Percentiles rank a stretch among this genome's conserved stretches.
Evolutionary conservation across 345 rosid genomes (phyloP).

Genomic region (Eucalyptus leucophloia): DNA sequence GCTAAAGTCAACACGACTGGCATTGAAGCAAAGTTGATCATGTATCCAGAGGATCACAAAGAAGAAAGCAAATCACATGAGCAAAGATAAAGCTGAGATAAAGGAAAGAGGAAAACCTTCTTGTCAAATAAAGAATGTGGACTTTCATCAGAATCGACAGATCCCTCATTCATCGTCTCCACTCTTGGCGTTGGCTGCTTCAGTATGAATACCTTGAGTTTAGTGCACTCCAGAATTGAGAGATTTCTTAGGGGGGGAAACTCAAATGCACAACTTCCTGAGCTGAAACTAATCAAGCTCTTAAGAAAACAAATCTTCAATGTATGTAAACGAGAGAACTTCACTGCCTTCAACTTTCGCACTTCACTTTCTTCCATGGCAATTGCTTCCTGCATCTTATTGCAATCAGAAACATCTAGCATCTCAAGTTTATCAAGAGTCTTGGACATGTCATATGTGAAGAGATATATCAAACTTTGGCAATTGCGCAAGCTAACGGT

Average conservation of each 20-base stretch:
- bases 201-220: neutral
- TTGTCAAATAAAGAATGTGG: neutral
- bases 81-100: accelerated
- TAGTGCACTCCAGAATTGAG: neutral
- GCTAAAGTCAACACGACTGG: neutral
- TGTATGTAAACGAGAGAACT: neutral
- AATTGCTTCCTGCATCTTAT: neutral
- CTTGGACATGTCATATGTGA: neutral
- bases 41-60: accelerated
- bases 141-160: accelerated
- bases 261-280: neutral
- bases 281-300: neutral
- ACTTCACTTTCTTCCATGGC: neutral
- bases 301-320: neutral
- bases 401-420: neutral
- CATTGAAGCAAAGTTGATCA: neutral
- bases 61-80: neutral
- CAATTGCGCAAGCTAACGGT: neutral
- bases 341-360: neutral
- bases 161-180: accelerated
- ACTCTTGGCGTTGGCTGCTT: neutral
- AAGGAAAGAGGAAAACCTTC: neutral
- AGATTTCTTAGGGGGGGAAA: neutral
- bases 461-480: neutral
- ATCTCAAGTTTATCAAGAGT: neutral